phyloP scores from a whole-genome alignment of 75 land plant species.

The Cupressus sempervirens region DNA sequence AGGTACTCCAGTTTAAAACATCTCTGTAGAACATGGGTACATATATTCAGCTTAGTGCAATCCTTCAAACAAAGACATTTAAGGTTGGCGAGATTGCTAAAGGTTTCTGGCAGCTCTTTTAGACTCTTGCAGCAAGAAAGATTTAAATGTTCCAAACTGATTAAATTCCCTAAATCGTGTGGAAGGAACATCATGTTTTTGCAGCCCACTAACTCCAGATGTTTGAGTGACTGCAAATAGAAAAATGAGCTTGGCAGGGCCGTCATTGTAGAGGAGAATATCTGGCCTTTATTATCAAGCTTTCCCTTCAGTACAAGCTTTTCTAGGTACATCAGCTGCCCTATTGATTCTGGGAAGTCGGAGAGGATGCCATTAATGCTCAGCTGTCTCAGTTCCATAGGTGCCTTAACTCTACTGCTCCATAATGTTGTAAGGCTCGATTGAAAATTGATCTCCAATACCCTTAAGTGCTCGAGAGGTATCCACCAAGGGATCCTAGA shows the following conservation, averaged over 20 bases:
- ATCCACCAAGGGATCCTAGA: neutral
- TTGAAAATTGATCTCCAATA: neutral
- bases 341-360: no score
- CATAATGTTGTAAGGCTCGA: no score
- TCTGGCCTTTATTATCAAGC: no score
- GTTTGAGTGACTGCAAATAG: neutral
- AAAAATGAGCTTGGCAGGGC: neutral
- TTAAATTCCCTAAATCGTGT: no score
- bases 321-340: no score
- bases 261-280: neutral
- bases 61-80: constrained; percentile 1
- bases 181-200: neutral
- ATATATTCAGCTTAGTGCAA: neutral
- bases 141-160: no score
- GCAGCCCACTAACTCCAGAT: neutral
- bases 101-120: neutral
- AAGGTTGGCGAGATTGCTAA: neutral
- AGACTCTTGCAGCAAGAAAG: neutral
- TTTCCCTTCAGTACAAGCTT: no score
- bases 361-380: no score
- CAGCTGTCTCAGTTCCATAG: no score
- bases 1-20: neutral
- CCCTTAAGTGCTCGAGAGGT: neutral
- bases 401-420: no score
- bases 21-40: neutral